phyloP scores from a whole-genome alignment of 805 yeast species.

The Candida nanaspora region DNA sequence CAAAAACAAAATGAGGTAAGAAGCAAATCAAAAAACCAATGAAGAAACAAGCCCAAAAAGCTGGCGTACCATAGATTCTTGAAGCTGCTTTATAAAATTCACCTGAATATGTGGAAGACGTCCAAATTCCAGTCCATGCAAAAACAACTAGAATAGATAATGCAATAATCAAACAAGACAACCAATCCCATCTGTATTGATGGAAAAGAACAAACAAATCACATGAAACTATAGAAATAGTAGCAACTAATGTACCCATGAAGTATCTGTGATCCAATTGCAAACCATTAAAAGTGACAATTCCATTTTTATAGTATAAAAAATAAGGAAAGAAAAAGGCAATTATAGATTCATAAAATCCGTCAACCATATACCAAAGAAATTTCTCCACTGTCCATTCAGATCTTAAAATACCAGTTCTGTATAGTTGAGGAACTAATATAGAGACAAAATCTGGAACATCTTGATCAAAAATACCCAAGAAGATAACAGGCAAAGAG shows the following conservation, averaged over 20 bases:
- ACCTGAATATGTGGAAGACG: constrained; percentile 33
- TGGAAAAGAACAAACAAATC: constrained; percentile 59
- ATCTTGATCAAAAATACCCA: constrained; percentile 74
- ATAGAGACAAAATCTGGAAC: constrained; percentile 58
- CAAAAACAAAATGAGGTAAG: constrained; percentile 60
- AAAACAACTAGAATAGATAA: constrained; percentile 53
- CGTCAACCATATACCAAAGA: constrained; percentile 58
- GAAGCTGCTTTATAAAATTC: constrained; percentile 66
- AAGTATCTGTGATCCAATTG: constrained; percentile 61
- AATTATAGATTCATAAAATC: constrained; percentile 62
- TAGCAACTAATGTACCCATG: constrained; percentile 58
- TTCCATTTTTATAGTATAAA: constrained; percentile 37
- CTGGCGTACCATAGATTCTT: constrained; percentile 50
- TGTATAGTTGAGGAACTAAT: constrained; percentile 63
- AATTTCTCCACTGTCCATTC: constrained; percentile 60
- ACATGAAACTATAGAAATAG: constrained; percentile 57
- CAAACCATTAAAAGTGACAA: constrained; percentile 39
- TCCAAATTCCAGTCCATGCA: constrained; percentile 79
- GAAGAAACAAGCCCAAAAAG: constrained; percentile 63
- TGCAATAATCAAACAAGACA: constrained; percentile 43
- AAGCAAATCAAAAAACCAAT: constrained; percentile 59
- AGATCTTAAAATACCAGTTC: constrained; percentile 54
- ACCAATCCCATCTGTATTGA: constrained; percentile 76
- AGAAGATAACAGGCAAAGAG: constrained; percentile 66
- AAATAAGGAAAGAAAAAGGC: constrained; percentile 65